Conservation (phyloP, 495 filamentous ascomycete species). For the Xylaria sp. region DNA sequence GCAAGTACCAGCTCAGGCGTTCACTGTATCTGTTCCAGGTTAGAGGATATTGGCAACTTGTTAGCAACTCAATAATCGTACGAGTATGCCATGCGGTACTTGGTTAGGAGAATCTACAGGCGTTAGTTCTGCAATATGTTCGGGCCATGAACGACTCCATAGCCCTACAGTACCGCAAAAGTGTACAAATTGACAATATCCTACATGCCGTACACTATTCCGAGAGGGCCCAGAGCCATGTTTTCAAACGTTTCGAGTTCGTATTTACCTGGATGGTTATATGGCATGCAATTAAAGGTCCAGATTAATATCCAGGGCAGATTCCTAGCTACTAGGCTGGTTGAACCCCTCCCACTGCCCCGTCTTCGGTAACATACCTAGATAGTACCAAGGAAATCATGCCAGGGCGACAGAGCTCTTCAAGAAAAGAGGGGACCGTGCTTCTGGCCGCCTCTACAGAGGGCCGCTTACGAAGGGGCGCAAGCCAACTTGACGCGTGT, state of each 20-base stretch:
- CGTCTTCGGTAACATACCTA: constrained; percentile 21
- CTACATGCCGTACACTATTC: neutral
- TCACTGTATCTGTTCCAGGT: constrained; percentile 1
- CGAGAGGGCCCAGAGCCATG: constrained; percentile 24
- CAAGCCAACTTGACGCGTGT: constrained; percentile 20
- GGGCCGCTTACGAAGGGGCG: constrained; percentile 16
- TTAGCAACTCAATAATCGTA: constrained; percentile 17
- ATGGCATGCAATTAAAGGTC: neutral
- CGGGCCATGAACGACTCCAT: neutral
- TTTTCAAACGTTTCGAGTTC: constrained; percentile 9
- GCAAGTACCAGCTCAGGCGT: neutral
- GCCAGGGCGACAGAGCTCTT: constrained; percentile 14
- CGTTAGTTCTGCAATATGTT: neutral
- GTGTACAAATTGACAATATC: constrained; percentile 9
- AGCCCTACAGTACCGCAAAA: neutral
- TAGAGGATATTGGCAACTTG: neutral
- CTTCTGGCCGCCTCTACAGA: constrained; percentile 16
- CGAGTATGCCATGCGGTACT: constrained; percentile 16
- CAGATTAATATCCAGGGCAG: constrained; percentile 1
- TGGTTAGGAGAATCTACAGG: neutral
- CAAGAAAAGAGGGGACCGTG: constrained; percentile 20
- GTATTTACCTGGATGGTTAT: neutral
- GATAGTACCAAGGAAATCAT: neutral
- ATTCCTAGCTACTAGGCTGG: neutral
- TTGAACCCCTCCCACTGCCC: constrained; percentile 11